These are phyloP conservation scores for Bidens hawaiensis DNA, from an alignment of 140 eudicot genomes.

Conservation along the genomic window DNA sequence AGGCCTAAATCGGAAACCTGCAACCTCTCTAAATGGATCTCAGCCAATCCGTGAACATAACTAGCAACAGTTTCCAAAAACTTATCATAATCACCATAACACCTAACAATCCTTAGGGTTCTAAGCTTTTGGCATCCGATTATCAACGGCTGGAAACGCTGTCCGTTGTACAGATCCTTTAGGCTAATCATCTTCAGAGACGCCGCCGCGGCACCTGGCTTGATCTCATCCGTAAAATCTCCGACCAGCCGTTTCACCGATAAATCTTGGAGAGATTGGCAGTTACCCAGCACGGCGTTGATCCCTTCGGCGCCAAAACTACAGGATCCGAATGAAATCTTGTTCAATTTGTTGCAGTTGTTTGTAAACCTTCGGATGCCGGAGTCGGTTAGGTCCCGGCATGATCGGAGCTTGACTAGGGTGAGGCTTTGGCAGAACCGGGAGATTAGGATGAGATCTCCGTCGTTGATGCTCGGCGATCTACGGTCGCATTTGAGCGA, in stretches of 20 bases:
- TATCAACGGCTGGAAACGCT: conserved; percentile 51
- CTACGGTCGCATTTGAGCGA: conserved; percentile 64
- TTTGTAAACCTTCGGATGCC: conserved; percentile 18
- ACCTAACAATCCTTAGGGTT: conserved; percentile 49
- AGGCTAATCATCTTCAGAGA: conserved; percentile 42
- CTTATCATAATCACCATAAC: conserved; percentile 71
- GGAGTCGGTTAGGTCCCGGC: conserved; percentile 30
- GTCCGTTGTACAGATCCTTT: conserved; percentile 54
- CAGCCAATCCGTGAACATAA: conserved; percentile 31
- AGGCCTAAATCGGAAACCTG: conserved; percentile 65
- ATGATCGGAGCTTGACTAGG: conserved; percentile 15
- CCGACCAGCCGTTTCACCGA: conserved; percentile 50
- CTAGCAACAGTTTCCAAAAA: conserved; percentile 35
- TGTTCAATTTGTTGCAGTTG: conserved; percentile 27
- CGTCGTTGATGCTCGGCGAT: conserved; percentile 56
- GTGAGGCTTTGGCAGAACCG: conserved; percentile 32
- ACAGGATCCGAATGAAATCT: conserved; percentile 28
- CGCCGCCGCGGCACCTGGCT: conserved; percentile 37
- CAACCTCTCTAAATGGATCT: conserved; percentile 55
- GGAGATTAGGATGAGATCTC: conserved; percentile 39
- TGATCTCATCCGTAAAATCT: conserved; percentile 35
- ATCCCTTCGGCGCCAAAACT: conserved; percentile 24
- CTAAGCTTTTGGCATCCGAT: conserved; percentile 41
- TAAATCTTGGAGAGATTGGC: conserved; percentile 46
- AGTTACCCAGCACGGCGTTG: conserved; percentile 34